Base-by-base conservation (phyloP, 23 red algal species). In the Gracilaria gracilis region DNA sequence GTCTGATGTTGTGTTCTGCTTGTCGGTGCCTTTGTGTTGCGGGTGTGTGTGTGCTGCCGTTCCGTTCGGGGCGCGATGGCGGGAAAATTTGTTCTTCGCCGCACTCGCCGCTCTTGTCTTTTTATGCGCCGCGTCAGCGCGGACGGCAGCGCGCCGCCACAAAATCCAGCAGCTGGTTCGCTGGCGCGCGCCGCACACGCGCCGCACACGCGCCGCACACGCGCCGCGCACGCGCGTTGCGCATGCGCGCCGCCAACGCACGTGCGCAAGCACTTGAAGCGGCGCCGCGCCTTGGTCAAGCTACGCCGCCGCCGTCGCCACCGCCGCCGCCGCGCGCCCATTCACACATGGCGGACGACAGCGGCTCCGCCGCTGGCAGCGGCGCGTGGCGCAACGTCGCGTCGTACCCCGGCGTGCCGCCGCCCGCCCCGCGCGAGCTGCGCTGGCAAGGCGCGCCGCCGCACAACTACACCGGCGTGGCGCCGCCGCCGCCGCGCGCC, bases 331-430 rank as follows among this genome's bases (percentile, higher is more conserved):
- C 5, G 42, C 42, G 42, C 42, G 42, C 5, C 42, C 4, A 46
- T 7, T 46, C 42, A 46, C 5, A 11, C 42, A 11, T 11, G 42
- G 42, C 42, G 5, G 42, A 46, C 42, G 42, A 11, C 5, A 7
- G 11, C 42, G 42, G 42, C 5, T 46, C 42, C 42, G 42, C 42
- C 42, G 42, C 42, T 11, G 42, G 42, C 11, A 7, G 42, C 42
- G n/a, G n/a, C n/a, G n/a, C n/a, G n/a, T n/a, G 59, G 20, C 51
- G 64, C 40, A 5, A 27, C 0, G 46, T 77, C 21, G 42, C 42
- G 21, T n/a, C 46, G 38, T 77, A 77, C 15, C 21, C 39, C 16
- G 72, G 72, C 72, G 46, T 51, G 40, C 72, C 72, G 72, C 46
- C 72, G 72, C 72, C 72, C 1, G 31, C 72, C 42, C 69, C 36